phyloP scores from a whole-genome alignment of 2,329 filamentous ascomycete species.

The Colletotrichum liriopes region DNA sequence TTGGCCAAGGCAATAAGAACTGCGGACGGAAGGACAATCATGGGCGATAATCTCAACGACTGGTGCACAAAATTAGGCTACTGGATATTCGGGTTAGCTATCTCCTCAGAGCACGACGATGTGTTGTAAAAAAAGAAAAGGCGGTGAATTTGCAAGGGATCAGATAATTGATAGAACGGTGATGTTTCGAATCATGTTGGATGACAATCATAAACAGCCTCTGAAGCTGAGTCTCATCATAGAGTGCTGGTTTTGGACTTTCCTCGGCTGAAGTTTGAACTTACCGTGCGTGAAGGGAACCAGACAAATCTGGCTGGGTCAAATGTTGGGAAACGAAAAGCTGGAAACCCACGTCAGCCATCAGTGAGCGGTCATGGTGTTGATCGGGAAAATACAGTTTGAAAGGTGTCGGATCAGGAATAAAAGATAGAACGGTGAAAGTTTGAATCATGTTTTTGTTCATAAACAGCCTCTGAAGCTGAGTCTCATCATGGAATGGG shows the following conservation, averaged over 20 bases:
- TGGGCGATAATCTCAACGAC: not conserved
- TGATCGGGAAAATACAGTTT: not conserved
- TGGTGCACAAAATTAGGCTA: not conserved
- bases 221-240: conserved; percentile 60
- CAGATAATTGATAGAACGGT: conserved; percentile 50
- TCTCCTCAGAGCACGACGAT: not conserved
- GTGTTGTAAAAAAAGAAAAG: not conserved
- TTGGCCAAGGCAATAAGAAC: not conserved
- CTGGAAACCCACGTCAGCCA: not conserved
- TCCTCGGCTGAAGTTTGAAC: not conserved
- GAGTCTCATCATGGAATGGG: conserved; percentile 55
- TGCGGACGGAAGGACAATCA: not conserved
- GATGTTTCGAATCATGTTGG: conserved; percentile 55
- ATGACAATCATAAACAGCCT: conserved; percentile 64
- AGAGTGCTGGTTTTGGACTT: not conserved
- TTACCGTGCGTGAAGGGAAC: not conserved
- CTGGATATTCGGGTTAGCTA: not conserved
- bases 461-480: conserved; percentile 66
- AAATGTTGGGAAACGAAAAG: conserved; percentile 47
- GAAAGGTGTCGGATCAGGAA: not conserved
- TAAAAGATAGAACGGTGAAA: conserved; percentile 51
- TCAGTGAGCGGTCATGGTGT: conserved; percentile 50
- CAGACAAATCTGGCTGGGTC: not conserved
- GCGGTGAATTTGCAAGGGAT: not conserved
- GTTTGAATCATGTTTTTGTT: conserved; percentile 56